Conservation (phyloP, 2,329 filamentous ascomycete species). For the Fusarium foetens region DNA sequence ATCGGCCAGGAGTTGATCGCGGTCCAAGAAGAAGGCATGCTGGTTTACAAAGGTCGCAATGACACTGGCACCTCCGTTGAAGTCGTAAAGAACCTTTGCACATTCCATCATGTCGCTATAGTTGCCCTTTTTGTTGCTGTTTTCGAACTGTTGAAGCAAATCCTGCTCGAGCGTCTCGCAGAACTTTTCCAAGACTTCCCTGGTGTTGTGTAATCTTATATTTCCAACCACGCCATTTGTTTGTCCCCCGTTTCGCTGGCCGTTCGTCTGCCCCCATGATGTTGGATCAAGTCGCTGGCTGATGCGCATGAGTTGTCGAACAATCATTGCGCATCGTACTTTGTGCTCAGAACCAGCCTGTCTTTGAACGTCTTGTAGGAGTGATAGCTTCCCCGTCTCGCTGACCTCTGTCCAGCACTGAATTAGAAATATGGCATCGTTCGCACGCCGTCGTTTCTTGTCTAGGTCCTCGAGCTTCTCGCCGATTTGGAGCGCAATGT, state of each 20-base stretch:
- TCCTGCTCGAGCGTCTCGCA: conserved; percentile 96
- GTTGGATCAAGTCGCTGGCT: conserved; percentile 87
- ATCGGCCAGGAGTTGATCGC: conserved; percentile 89
- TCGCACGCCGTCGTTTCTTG: conserved; percentile 85
- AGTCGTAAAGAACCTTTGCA: conserved; percentile 91
- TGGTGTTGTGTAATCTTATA: conserved; percentile 70
- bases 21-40: conserved; percentile 98
- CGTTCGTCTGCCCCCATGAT: conserved; percentile 74
- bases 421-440: conserved; percentile 94
- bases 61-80: conserved; percentile 94
- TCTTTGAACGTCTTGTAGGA: conserved; percentile 87
- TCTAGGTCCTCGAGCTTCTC: conserved; percentile 94
- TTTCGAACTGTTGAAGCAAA: conserved; percentile 94
- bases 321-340: conserved; percentile 92
- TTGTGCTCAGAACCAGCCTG: conserved; percentile 91
- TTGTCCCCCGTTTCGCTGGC: conserved; percentile 58
- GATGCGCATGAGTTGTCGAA: conserved; percentile 91
- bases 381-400: conserved; percentile 85
- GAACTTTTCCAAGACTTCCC: conserved; percentile 95
- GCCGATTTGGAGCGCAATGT: conserved; percentile 93
- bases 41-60: conserved; percentile 98
- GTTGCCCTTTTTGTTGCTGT: conserved; percentile 93
- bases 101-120: conserved; percentile 99
- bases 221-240: conserved; percentile 56
- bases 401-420: conserved; percentile 97